Evolutionary conservation across 495 filamentous ascomycete genomes (phyloP).

Genomic region (Lichina pygmaea): DNA sequence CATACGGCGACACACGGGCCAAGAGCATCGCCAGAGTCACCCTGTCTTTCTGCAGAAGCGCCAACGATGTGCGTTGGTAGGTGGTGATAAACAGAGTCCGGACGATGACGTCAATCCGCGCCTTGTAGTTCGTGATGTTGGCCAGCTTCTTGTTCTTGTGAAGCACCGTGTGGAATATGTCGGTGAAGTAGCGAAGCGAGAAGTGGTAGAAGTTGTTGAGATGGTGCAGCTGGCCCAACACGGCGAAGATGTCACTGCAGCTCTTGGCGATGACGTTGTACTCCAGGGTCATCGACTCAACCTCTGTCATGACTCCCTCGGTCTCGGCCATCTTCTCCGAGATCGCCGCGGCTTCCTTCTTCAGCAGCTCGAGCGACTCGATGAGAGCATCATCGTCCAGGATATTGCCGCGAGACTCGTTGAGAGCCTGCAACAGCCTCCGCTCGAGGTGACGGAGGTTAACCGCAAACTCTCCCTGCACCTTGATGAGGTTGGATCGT

Average conservation of each 20-base stretch:
- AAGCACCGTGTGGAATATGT: conserved; percentile 88
- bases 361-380: conserved; percentile 89
- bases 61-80: conserved; percentile 79
- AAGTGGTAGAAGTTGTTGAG: conserved; percentile 99
- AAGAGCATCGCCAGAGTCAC: conserved; percentile 90
- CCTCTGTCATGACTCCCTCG: conserved; percentile 92
- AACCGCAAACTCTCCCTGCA: conserved; percentile 95
- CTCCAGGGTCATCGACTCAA: conserved; percentile 77
- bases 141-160: conserved; percentile 51
- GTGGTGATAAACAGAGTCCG: conserved; percentile 70
- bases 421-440: conserved; percentile 74
- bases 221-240: conserved; percentile 89
- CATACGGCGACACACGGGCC: conserved; percentile 75
- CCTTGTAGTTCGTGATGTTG: conserved; percentile 43
- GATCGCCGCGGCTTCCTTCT: conserved; percentile 90
- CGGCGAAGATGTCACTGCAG: conserved; percentile 89
- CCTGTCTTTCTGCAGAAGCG: conserved; percentile 77
- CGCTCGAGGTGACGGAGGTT: conserved; percentile 94
- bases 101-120: conserved; percentile 64
- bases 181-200: conserved; percentile 89
- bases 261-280: conserved; percentile 80
- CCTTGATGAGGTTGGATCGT: conserved; percentile 85
- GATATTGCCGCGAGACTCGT: conserved; percentile 93
- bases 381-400: conserved; percentile 96
- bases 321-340: conserved; percentile 88